Evolutionary conservation across 345 rosid species (phyloP).

Genomic region (Brassica rapa): DNA sequence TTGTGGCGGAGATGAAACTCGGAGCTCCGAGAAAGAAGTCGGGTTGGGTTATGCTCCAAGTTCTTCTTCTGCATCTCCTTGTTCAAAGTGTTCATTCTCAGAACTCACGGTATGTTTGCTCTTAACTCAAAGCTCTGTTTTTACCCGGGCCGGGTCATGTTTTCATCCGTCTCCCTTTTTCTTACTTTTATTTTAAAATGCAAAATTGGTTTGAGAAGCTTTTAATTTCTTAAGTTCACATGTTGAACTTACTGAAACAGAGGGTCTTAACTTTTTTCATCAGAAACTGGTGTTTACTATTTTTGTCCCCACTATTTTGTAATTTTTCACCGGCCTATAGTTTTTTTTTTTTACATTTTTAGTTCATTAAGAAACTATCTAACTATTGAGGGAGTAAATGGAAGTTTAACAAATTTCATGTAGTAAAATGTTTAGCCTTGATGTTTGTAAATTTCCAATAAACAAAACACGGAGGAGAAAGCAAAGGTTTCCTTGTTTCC

Average conservation of each 20-base stretch:
- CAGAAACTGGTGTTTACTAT: constrained; percentile 17
- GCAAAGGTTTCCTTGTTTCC: constrained; percentile 19
- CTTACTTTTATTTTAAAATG: not conserved
- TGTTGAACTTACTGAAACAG: constrained; percentile 34
- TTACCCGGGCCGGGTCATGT: constrained; percentile 18
- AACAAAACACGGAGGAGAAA: constrained; percentile 10
- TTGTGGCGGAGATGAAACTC: constrained; percentile 29
- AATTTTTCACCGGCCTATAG: not conserved
- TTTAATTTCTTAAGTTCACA: constrained; percentile 30
- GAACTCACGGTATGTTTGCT: constrained; percentile 34
- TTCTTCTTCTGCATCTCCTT: constrained; percentile 28
- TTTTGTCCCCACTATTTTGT: constrained; percentile 17
- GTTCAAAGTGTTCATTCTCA: constrained; percentile 37
- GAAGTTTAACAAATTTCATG: not conserved
- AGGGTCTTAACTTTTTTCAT: constrained; percentile 27
- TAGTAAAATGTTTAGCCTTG: not conserved
- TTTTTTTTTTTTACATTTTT: not conserved
- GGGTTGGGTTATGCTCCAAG: constrained; percentile 14
- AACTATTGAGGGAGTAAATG: not conserved
- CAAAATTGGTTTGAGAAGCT: constrained; percentile 16
- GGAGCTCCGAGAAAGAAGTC: constrained; percentile 25
- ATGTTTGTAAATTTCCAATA: not conserved
- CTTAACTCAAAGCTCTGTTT: constrained; percentile 27
- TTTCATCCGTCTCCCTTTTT: not conserved
- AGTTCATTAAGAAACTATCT: not conserved